Conservation (phyloP, 2,329 filamentous ascomycete species). For the Phialophora expanda region DNA sequence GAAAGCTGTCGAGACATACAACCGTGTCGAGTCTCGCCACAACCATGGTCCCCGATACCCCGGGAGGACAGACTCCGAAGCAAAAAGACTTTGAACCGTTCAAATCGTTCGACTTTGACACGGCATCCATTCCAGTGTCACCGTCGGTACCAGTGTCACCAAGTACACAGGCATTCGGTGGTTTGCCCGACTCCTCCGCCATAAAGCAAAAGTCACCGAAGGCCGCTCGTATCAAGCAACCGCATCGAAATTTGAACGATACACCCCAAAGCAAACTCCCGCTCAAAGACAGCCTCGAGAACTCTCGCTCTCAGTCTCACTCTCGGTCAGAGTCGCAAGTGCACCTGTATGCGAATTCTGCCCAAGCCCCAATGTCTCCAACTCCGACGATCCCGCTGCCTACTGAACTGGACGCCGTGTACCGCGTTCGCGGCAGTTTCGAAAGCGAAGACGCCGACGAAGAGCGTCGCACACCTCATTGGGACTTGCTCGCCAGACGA, state of each 20-base stretch:
- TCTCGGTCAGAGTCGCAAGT: constrained; percentile 22
- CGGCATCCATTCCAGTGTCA: constrained; percentile 4
- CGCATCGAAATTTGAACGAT: constrained; percentile 7
- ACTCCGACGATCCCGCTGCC: constrained; percentile 2
- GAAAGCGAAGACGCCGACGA: constrained; percentile 18
- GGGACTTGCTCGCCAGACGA: background rate
- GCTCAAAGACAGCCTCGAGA: constrained; percentile 2
- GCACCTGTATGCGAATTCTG: constrained; percentile 11
- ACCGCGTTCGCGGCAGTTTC: constrained; percentile 24
- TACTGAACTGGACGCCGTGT: constrained; percentile 19
- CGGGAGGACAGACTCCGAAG: constrained; percentile 15
- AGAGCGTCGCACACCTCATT: constrained; percentile 1
- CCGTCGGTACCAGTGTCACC: constrained; percentile 11
- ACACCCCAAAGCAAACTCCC: background rate
- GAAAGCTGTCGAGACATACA: constrained; percentile 14
- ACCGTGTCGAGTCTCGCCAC: constrained; percentile 28
- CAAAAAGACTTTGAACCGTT: constrained; percentile 19
- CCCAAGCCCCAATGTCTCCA: constrained; percentile 15
- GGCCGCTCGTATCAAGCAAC: background rate
- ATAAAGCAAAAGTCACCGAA: constrained; percentile 13
- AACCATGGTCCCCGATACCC: constrained; percentile 28
- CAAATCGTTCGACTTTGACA: constrained; percentile 29
- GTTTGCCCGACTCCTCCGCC: background rate
- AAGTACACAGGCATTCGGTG: background rate
- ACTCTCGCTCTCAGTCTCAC: constrained; percentile 3